Conservation (phyloP, 2,329 filamentous ascomycete species). For the Paecilomyces formosus region DNA sequence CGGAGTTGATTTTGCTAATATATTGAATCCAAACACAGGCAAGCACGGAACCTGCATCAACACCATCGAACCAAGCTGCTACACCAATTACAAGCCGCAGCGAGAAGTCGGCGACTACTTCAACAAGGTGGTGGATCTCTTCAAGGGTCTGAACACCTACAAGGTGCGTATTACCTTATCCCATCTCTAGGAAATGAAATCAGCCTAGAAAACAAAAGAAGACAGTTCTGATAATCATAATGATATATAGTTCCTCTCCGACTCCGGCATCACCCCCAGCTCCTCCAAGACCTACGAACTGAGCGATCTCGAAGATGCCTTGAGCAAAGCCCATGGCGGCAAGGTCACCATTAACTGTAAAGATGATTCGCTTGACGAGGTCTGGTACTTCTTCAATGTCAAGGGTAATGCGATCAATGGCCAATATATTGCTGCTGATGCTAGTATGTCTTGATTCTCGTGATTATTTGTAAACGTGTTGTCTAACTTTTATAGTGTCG, state of each 20-base stretch:
- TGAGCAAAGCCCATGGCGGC: slow-evolving; percentile 41
- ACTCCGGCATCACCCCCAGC: slow-evolving; percentile 49
- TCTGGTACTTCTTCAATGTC: slow-evolving; percentile 49
- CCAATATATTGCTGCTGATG: slow-evolving; percentile 50
- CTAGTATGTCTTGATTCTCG: slow-evolving; percentile 24
- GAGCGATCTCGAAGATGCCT: slow-evolving; percentile 44
- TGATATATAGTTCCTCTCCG: slow-evolving; percentile 38
- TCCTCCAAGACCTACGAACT: slow-evolving; percentile 44
- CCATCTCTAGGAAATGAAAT: too few species aligned
- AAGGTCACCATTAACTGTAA: slow-evolving; percentile 45
- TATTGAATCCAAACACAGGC: slow-evolving; percentile 12
- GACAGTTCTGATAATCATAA: too few species aligned
- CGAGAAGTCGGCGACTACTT: slow-evolving; percentile 55
- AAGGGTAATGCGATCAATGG: slow-evolving; percentile 53
- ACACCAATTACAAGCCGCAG: slow-evolving; percentile 47
- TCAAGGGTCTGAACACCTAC: slow-evolving; percentile 50
- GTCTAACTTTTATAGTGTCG: slow-evolving; percentile 20
- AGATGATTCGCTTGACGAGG: slow-evolving; percentile 43
- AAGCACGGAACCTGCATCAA: slow-evolving; percentile 68
- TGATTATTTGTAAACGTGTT: background rate
- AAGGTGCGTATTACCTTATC: slow-evolving; percentile 21
- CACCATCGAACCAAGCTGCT: slow-evolving; percentile 59
- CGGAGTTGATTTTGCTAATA: too few species aligned
- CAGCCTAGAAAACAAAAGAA: too few species aligned
- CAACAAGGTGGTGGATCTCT: slow-evolving; percentile 47